These are phyloP conservation scores for Xylaria nigripes DNA, from an alignment of 495 filamentous ascomycete genomes.

Conservation along the genomic window DNA sequence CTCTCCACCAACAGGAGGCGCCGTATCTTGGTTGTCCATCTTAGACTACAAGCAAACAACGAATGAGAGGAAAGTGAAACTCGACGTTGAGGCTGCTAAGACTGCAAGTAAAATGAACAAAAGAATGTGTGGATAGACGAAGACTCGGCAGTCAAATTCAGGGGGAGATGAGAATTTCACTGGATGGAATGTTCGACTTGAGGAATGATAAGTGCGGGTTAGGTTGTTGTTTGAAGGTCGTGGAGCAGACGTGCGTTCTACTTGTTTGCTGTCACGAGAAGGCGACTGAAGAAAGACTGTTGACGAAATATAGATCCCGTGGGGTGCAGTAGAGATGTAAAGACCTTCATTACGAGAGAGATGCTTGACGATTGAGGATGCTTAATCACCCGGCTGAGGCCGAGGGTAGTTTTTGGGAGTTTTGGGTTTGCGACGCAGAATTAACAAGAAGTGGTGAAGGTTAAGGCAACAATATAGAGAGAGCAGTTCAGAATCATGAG, in stretches of 20 bases:
- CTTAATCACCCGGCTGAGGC: neutral
- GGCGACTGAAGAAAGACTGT: neutral
- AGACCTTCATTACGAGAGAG: neutral
- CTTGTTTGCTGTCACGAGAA: neutral
- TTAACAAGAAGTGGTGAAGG: neutral
- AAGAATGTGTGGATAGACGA: neutral
- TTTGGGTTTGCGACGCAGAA: neutral
- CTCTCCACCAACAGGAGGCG: neutral
- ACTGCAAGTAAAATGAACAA: neutral
- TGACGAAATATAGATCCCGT: neutral
- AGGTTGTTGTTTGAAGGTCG: neutral
- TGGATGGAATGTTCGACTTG: neutral
- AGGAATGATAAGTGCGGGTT: neutral
- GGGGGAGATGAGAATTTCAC: neutral
- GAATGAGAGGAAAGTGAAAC: neutral
- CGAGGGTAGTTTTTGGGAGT: neutral
- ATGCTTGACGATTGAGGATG: neutral
- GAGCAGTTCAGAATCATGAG: neutral
- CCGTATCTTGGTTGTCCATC: constrained; percentile 2
- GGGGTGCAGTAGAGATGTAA: neutral
- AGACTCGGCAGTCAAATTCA: neutral
- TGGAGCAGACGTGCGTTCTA: neutral
- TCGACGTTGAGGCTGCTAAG: neutral
- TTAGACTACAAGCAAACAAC: neutral
- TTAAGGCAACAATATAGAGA: neutral